Base-by-base conservation (phyloP, 371 early-diverging fungal species). In the Dichotomocladium elegans region DNA sequence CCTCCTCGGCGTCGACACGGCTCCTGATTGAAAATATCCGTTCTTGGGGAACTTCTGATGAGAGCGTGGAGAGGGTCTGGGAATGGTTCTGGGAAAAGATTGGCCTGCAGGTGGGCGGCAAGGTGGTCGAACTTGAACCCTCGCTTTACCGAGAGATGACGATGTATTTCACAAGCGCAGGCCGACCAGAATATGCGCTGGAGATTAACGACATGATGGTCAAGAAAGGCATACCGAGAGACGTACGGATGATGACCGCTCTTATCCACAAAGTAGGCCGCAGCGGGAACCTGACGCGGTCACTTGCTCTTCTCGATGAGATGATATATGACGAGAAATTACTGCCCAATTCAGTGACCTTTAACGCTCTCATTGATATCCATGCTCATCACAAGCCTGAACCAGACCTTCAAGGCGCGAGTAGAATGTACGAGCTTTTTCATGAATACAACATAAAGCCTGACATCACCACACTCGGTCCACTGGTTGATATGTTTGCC, bases 201-300 rank as follows among this genome's bases (percentile, higher is more conserved):
- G 63, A 68, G 26, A 55, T 77, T 26, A 64, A 71, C 21, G 77
- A 77, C 37, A 57, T 62, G 26, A 77, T 77, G 68, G 48, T 43
- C 19, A 60, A 65, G 24, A 55, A 57, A 27, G 57, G 62, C 0
- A 68, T 76, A 25, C 45, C 57, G 8, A 63, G 66, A 1, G 64
- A 61, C 30, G 44, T 60, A 10, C 66, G 55, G 3, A 53, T 60
- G 48, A 64, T 68, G 55, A 73, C 71, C 8, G 68, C 73, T 1
- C 53, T 77, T n/a, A 64, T 77, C 14, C 77, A 77, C 55, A 72
- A 77, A 59, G 66, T 73, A 1, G 77, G 77, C 10, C 60, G 73
- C 34, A 52, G 57, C 8, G 77, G 77, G 1, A 47, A 77, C 43
- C 30, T 71, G 4, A 49, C 58, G 3, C 43, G 53, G 22, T 54